Conservation (phyloP, 352 stramenopile genomes). For the Phytophthora melonis region DNA sequence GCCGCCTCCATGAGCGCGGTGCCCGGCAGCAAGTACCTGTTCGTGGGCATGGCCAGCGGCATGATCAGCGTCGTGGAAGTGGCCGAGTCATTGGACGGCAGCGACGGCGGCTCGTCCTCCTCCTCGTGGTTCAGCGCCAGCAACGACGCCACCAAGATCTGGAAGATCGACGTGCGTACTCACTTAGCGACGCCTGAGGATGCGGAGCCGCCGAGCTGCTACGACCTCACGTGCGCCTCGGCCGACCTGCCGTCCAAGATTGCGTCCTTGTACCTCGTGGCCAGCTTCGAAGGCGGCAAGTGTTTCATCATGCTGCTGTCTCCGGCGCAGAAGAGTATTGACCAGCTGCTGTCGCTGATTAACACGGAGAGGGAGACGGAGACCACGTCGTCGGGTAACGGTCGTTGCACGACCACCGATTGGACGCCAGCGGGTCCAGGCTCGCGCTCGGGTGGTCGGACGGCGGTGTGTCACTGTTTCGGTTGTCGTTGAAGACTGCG, state of each 20-base stretch:
- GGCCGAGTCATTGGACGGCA: conserved; percentile 5
- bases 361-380: conserved; percentile 59
- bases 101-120: conserved; percentile 13
- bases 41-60: conserved; percentile 80
- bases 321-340: conserved; percentile 62
- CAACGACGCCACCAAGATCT: conserved; percentile 51
- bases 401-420: conserved; percentile 56
- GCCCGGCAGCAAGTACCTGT: conserved; percentile 63
- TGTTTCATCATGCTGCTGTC: conserved; percentile 85
- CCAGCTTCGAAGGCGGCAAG: conserved; percentile 79
- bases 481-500: conserved; percentile 44
- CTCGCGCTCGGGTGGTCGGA: conserved; percentile 83
- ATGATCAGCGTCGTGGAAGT: conserved; percentile 78
- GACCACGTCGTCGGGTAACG: conserved; percentile 33
- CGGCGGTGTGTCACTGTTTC: conserved; percentile 74
- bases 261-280: conserved; percentile 62
- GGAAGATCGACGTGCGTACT: conserved; percentile 82
- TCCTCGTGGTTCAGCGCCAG: conserved; percentile 42
- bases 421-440: conserved; percentile 57
- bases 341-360: conserved; percentile 80
- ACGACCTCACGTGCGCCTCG: conserved; percentile 61
- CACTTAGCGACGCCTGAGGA: conserved; percentile 49
- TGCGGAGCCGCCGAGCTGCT: conserved; percentile 50
- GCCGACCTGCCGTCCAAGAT: conserved; percentile 38
- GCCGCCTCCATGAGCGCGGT: conserved; percentile 59